These are phyloP conservation scores for Candida odintsovae DNA, from an alignment of 805 yeast genomes.

Conservation along the genomic window DNA sequence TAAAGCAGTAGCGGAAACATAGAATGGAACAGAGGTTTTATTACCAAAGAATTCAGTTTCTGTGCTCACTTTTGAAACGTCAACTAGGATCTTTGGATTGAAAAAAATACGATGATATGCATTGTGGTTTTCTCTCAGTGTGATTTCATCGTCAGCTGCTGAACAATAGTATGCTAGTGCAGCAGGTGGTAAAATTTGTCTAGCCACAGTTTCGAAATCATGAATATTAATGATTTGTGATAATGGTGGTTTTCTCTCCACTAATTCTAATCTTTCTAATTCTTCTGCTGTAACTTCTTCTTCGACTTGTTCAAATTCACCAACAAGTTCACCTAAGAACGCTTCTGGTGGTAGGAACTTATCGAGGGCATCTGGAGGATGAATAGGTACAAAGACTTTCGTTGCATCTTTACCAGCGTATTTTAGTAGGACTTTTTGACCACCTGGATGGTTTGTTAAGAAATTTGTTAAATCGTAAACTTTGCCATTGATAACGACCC, in stretches of 20 bases:
- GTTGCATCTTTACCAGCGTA: slow-evolving; percentile 86
- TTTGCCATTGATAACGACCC: slow-evolving; percentile 78
- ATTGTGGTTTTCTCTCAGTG: slow-evolving; percentile 83
- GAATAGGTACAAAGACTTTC: slow-evolving; percentile 80
- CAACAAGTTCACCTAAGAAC: slow-evolving; percentile 52
- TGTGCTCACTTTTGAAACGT: slow-evolving; percentile 69
- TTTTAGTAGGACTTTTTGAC: slow-evolving; percentile 64
- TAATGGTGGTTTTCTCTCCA: slow-evolving; percentile 59
- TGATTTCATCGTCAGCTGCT: slow-evolving; percentile 90
- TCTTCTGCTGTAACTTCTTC: slow-evolving; percentile 32
- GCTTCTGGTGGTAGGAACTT: slow-evolving; percentile 53
- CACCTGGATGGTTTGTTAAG: slow-evolving; percentile 76
- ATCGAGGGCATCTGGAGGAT: slow-evolving; percentile 80
- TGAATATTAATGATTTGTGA: slow-evolving; percentile 66
- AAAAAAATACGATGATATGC: slow-evolving; percentile 87
- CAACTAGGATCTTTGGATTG: slow-evolving; percentile 76
- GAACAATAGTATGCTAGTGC: slow-evolving; percentile 94
- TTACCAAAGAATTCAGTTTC: slow-evolving; percentile 74
- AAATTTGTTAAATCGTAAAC: slow-evolving; percentile 76
- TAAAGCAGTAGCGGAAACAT: slow-evolving; percentile 86
- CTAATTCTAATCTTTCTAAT: slow-evolving; percentile 33
- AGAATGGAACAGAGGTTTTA: slow-evolving; percentile 69
- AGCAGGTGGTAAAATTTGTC: slow-evolving; percentile 63
- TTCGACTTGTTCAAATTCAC: slow-evolving; percentile 31
- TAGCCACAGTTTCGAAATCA: slow-evolving; percentile 86